phyloP scores from a whole-genome alignment of 1,139 yeast species.

The Nadsonia commutata region DNA sequence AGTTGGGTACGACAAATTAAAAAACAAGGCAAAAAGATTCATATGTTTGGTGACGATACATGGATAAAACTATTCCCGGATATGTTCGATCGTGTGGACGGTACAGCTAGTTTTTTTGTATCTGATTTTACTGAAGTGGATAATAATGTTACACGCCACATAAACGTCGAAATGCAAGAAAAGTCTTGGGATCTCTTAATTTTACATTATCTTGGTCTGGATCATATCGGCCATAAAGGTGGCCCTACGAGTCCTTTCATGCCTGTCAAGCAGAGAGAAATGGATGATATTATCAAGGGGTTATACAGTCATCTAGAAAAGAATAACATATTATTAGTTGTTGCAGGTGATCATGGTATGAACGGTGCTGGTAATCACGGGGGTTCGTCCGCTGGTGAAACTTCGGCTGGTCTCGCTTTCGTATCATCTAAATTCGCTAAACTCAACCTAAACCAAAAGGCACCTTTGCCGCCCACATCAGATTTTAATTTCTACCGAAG shows the following conservation, averaged over 20 bases:
- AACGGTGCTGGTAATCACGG: constrained; percentile 84
- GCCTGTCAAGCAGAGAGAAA: constrained; percentile 69
- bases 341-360: constrained; percentile 96
- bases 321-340: constrained; percentile 44
- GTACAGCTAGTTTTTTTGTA: constrained; percentile 88
- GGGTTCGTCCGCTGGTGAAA: constrained; percentile 84
- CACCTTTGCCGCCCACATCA: constrained; percentile 30
- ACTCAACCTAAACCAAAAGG: constrained; percentile 9
- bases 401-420: constrained; percentile 66
- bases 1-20: constrained; percentile 71
- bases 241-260: constrained; percentile 74
- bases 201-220: constrained; percentile 82
- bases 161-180: constrained; percentile 37
- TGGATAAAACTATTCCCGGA: constrained; percentile 82
- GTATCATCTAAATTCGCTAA: constrained; percentile 43
- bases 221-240: constrained; percentile 95
- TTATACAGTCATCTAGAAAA: constrained; percentile 33
- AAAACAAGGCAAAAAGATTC: constrained; percentile 32
- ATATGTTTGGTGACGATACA: constrained; percentile 94
- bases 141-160: constrained; percentile 78
- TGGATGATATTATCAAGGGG: constrained; percentile 52
- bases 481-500: constrained; percentile 38
- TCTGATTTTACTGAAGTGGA: constrained; percentile 92
- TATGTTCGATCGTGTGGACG: constrained; percentile 53
- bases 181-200: constrained; percentile 71